phyloP scores from a whole-genome alignment of 2,329 filamentous ascomycete species.

The Cladorrhinum sp. region DNA sequence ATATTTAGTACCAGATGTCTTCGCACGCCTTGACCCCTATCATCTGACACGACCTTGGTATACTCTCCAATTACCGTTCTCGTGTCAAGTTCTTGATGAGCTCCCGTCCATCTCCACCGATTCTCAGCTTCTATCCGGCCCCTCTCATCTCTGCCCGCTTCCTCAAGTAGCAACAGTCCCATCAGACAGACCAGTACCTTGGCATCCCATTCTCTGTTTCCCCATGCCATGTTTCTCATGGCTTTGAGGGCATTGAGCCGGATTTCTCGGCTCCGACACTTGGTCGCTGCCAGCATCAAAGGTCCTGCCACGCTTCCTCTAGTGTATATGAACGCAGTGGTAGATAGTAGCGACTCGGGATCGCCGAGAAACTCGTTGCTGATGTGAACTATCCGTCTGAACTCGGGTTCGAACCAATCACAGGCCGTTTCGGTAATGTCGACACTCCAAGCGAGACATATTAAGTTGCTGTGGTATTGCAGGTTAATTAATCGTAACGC shows the following conservation, averaged over 20 bases:
- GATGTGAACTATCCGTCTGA: not conserved
- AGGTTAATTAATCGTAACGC: not conserved
- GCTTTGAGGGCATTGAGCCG: not conserved
- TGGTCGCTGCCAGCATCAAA: not conserved
- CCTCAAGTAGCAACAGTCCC: not conserved
- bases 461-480: not conserved
- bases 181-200: not conserved
- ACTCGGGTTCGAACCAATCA: not conserved
- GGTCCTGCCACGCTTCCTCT: not conserved
- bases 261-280: not conserved
- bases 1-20: conserved; percentile 1
- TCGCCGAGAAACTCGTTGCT: not conserved
- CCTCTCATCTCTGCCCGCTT: not conserved
- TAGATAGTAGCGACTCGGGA: not conserved
- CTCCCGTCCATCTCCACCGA: conserved; percentile 5
- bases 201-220: conserved; percentile 1
- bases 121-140: not conserved
- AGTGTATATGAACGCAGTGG: not conserved
- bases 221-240: not conserved
- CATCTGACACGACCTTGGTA: not conserved
- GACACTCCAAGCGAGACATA: not conserved
- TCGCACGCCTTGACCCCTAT: not conserved
- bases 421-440: not conserved
- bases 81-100: not conserved
- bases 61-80: conserved; percentile 1